Conservation (phyloP, 2,329 filamentous ascomycete species). For the Tolypocladium endophyticum region DNA sequence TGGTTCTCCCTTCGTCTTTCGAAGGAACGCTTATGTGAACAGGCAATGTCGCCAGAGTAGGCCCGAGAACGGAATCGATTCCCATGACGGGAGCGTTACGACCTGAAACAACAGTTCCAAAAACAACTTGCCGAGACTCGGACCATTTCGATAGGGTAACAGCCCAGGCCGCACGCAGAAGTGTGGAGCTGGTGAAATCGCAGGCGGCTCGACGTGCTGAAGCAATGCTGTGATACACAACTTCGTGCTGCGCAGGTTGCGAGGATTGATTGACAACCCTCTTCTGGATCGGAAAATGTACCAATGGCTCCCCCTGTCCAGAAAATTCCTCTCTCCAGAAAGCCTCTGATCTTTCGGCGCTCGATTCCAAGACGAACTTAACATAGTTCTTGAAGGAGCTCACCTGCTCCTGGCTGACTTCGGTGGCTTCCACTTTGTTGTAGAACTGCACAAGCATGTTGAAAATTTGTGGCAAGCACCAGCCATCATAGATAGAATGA, state of each 20-base stretch:
- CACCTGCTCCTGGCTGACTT: not conserved
- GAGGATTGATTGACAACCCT: not conserved
- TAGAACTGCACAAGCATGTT: not conserved
- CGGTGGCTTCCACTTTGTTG: not conserved
- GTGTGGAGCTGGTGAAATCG: not conserved
- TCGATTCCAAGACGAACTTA: not conserved
- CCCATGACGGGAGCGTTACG: not conserved
- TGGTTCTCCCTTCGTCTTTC: not conserved
- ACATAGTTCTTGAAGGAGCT: not conserved
- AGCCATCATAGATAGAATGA: not conserved
- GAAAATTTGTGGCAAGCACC: conserved; percentile 1
- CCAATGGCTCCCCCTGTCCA: not conserved
- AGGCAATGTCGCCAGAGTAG: conserved; percentile 4
- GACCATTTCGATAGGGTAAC: not conserved
- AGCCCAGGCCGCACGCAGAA: conserved; percentile 1
- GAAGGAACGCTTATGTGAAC: not conserved
- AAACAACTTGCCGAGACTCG: not conserved
- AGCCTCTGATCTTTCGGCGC: not conserved
- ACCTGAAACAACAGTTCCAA: not conserved
- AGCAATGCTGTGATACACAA: not conserved
- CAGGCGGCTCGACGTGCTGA: not conserved
- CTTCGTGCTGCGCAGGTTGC: not conserved
- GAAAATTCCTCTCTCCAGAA: not conserved
- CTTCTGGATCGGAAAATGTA: not conserved
- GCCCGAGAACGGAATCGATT: conserved; percentile 1